phyloP scores from a whole-genome alignment of 164 flowering plant species.

The Hamamelis virginiana region DNA sequence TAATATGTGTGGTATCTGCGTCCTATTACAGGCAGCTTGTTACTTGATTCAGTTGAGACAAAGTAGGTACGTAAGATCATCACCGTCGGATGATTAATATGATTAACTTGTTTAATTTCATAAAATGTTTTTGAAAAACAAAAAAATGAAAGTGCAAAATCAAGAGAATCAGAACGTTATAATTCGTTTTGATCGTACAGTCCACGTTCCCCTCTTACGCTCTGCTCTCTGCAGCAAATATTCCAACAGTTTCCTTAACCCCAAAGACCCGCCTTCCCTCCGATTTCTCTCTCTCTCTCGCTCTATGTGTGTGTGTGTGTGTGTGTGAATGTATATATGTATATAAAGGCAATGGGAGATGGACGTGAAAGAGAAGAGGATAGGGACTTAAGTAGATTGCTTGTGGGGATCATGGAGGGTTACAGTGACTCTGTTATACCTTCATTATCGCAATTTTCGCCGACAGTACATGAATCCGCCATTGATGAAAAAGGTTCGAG shows the following conservation, averaged over 20 bases:
- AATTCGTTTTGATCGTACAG: background rate
- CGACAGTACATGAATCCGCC: background rate
- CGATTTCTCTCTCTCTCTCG: background rate
- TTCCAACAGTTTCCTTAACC: constrained; percentile 4
- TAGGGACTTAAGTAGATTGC: background rate
- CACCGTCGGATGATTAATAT: too few relatives aligned
- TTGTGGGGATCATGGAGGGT: background rate
- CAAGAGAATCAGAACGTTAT: constrained; percentile 4
- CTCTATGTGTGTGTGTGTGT: too few relatives aligned
- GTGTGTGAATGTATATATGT: too few relatives aligned
- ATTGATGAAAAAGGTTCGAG: background rate
- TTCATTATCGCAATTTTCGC: background rate
- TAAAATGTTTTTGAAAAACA: too few relatives aligned
- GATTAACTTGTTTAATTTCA: too few relatives aligned
- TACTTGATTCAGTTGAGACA: too few relatives aligned
- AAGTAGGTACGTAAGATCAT: too few relatives aligned
- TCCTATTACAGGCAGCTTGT: too few relatives aligned
- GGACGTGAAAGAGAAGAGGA: background rate
- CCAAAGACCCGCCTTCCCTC: background rate
- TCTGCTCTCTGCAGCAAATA: constrained; percentile 4
- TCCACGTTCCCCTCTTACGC: background rate
- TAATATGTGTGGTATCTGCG: too few relatives aligned
- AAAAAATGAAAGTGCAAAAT: too few relatives aligned
- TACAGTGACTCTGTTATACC: constrained; percentile 2
- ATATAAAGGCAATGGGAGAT: background rate